Evolutionary conservation across 2,329 filamentous ascomycete species (phyloP).

Genomic region (Arthrobotrys sinensis): DNA sequence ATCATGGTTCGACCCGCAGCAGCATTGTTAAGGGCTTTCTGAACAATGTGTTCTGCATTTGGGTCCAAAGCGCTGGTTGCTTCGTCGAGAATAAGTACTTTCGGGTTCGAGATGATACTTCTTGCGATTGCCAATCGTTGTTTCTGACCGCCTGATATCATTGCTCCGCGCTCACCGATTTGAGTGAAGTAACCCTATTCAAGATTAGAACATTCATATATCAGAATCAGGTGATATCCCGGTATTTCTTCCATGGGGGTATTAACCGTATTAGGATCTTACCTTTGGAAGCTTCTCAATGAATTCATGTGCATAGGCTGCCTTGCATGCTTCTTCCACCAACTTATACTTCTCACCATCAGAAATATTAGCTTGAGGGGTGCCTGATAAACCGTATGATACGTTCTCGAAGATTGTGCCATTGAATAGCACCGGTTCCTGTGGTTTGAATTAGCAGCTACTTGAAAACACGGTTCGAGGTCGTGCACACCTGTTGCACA

Average conservation of each 20-base stretch:
- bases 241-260: background rate
- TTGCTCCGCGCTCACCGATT: conserved; percentile 83
- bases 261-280: background rate
- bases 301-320: conserved; percentile 80
- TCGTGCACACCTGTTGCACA: conserved; percentile 37
- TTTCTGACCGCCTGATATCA: conserved; percentile 85
- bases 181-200: conserved; percentile 76
- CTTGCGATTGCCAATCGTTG: conserved; percentile 84
- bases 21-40: conserved; percentile 74
- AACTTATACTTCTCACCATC: conserved; percentile 74
- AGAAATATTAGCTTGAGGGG: conserved; percentile 71
- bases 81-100: conserved; percentile 80
- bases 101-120: conserved; percentile 77
- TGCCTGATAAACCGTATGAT: conserved; percentile 73
- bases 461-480: background rate
- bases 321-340: conserved; percentile 76
- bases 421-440: conserved; percentile 79
- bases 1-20: conserved; percentile 78
- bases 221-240: conserved; percentile 4
- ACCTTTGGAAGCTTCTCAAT: conserved; percentile 75
- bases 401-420: conserved; percentile 77
- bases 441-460: conserved; percentile 66
- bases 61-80: conserved; percentile 78
- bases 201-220: background rate
- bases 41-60: conserved; percentile 73